Evolutionary conservation across 148 eudicot species (phyloP).

Genomic region (Oxyria digyna): DNA sequence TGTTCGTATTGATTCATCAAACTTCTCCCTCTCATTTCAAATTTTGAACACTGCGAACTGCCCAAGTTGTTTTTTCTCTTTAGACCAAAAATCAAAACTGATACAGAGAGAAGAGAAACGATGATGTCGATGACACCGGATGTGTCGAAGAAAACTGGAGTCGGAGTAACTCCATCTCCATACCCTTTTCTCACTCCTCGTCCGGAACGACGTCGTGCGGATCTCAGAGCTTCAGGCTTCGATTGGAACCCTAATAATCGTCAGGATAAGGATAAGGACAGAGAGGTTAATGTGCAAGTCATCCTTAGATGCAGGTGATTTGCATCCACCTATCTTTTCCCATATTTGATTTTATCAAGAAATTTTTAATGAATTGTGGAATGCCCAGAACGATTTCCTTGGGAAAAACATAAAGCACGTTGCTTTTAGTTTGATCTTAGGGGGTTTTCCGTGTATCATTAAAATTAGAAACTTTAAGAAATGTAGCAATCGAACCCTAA

Average conservation of each 20-base stretch:
- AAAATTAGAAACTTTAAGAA: background rate
- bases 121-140: slow-evolving; percentile 70
- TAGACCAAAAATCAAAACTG: background rate
- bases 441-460: background rate
- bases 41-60: slow-evolving; percentile 3
- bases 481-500: too few relatives aligned
- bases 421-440: background rate
- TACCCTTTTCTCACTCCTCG: slow-evolving; percentile 71
- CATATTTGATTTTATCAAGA: too few relatives aligned
- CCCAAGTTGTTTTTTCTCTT: background rate
- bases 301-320: slow-evolving; percentile 81
- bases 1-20: background rate
- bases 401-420: background rate
- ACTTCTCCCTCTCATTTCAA: background rate
- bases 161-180: slow-evolving; percentile 57
- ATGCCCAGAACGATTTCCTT: background rate
- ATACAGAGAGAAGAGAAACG: background rate
- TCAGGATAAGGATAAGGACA: slow-evolving; percentile 49
- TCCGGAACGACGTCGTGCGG: slow-evolving; percentile 46
- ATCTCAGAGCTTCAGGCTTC: slow-evolving; percentile 24
- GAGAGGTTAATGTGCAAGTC: slow-evolving; percentile 71
- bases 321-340: too few relatives aligned
- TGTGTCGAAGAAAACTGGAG: slow-evolving; percentile 41
- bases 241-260: slow-evolving; percentile 32
- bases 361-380: too few relatives aligned